Base-by-base conservation (phyloP, 768 basidiomycete species). In the Coprinopsis marcescibilis region DNA sequence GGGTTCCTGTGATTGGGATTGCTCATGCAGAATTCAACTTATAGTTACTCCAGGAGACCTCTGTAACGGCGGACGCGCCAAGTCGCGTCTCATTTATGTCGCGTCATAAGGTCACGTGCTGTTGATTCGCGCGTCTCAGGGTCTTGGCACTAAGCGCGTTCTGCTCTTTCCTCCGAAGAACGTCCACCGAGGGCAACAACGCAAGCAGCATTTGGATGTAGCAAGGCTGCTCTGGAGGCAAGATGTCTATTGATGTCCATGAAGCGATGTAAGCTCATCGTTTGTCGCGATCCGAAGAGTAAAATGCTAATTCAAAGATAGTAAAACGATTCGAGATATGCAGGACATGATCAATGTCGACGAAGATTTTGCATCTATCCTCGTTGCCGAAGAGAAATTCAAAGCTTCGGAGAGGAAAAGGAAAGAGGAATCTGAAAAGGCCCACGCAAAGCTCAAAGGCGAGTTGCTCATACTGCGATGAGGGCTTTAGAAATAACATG, bases 331-430 rank as follows among this genome's bases (percentile, higher is more conserved):
- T 37, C 73, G 72, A 52, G 81, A 80, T 50, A 85, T 89, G 76
- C 67, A 76, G 25, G 73, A 76, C 3, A 80, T 88, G 48, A 85
- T 90, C 45, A 81, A 86, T 56, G 84, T 85, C 10, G 81, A 84
- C 34, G 85, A 88, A 44, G 88, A 90, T 61, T 88, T 80, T 58
- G 65, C 83, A 48, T 82, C 83, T 11, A 85, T 90, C 40, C 78
- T 81, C 13, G 78, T 75, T 5, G 81, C 85, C 6, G 85, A 89
- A 54, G 80, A 88, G 49, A 80, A 75, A 52, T 80, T 87, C 58
- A 74, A 74, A 12, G 55, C 71, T 5, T 77, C 77, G 8, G 77
- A 83, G 49, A 66, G 73, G 5, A 70, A 64, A 45, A 67, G 80
- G 41, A 83, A 77, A 63, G 82, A 79, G 55, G 84, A 85, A 36